Evolutionary conservation across 768 basidiomycete species (phyloP).

Genomic region (Russula ochroleuca): DNA sequence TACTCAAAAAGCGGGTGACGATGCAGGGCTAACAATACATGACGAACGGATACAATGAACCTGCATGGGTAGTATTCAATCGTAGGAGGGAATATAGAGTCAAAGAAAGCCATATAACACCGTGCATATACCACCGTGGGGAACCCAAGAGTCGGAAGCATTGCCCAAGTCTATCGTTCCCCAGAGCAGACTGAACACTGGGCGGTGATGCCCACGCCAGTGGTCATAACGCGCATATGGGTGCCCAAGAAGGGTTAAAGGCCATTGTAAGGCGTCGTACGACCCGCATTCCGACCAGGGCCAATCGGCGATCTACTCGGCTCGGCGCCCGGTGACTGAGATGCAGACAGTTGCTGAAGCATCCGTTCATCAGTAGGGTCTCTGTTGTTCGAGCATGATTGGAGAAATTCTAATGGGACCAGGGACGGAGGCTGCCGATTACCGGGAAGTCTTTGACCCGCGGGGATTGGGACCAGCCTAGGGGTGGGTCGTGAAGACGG

Average conservation of each 20-base stretch:
- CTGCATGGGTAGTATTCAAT: constrained; percentile 5
- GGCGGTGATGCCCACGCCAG: background rate
- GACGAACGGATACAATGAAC: constrained; percentile 18
- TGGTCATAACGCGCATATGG: background rate
- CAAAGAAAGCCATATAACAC: constrained; percentile 4
- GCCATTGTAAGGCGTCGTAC: constrained; percentile 9
- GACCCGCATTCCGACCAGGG: background rate
- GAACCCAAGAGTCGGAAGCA: background rate
- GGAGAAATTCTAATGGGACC: constrained; percentile 26
- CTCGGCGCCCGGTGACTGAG: constrained; percentile 11
- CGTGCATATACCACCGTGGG: background rate
- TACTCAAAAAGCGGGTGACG: constrained; percentile 6
- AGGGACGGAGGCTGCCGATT: constrained; percentile 11
- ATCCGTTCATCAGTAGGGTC: constrained; percentile 20
- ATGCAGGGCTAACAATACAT: constrained; percentile 19
- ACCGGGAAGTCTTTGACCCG: too few relatives aligned
- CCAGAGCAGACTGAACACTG: constrained; percentile 1
- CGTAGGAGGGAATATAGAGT: background rate
- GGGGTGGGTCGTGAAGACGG: background rate
- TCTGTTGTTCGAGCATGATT: constrained; percentile 16
- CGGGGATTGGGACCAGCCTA: background rate
- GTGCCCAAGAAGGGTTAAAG: background rate
- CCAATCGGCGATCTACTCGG: constrained; percentile 6
- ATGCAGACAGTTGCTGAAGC: constrained; percentile 22
- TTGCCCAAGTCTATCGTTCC: background rate